Evolutionary conservation across 1,139 yeast species (phyloP), one percentile per base, ranked within the genome.

Genomic region (Groenewaldozyma auringiensis): DNA sequence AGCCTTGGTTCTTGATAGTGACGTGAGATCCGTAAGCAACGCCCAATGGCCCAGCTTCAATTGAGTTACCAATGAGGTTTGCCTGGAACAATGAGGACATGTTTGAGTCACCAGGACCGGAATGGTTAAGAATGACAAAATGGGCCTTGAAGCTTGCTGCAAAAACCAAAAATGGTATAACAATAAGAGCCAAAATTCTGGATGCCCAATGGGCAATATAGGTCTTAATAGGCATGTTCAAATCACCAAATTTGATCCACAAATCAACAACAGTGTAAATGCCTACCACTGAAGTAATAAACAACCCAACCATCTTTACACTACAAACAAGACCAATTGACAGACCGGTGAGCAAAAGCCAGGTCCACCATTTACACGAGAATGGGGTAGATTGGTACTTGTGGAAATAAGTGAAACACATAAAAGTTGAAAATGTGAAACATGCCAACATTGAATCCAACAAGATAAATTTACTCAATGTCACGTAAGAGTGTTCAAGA

Each of bases 31-130:
- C 89, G 47, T 84, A 70, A 36, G 94, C 79, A 42, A 92, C 72
- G 57, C 89, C 96, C 66, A 95, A 73, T 53, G 98, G 95, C 22
- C 96, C 96, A 47, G 81, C 79, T 47, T 81, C 84, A 51, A 89
- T 81, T 48, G 78, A 79, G 32, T 92, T 79, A 35, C 95, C 95
- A 40, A 72, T 68, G 60, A 92, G 75, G 63, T 87, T 85, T 46
- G 98, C 98, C 70, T 92, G 98, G 78, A 92, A 92, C 54, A 94
- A 72, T 0, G 97, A 87, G 16, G 95, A 85, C 98, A 94, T 94
- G 60, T 84, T 84, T 42, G 96, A 94, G 64, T 92, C 97, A 53
- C 98, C 98, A 17, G 96, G 80, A 53, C 99, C 98, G 2, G 95
- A 78, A 56, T 79, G 81, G 59, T 75, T 79, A 47, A 92, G 73